Evolutionary conservation across 2,329 filamentous ascomycete genomes (phyloP), one percentile per base, ranked within the genome.

Genomic region (Penicillium oxalicum): DNA sequence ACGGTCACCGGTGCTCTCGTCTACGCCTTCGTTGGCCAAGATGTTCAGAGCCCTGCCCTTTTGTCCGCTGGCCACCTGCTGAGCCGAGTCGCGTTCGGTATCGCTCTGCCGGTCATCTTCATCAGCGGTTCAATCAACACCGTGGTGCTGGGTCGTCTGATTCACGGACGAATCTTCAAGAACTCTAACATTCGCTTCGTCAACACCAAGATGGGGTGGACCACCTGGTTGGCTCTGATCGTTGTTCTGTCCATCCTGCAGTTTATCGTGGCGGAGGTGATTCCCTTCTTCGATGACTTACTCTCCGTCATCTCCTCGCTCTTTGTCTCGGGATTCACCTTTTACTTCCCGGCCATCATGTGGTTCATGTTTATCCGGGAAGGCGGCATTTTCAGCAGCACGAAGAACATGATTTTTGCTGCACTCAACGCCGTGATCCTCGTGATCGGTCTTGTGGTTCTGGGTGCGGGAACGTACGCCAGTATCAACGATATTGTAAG

Each of bases 301-400:
- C 41, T 44, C 11, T 44, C 41, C 4, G 27, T 44, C 7, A 44
- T 44, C 33, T 44, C 41, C 9, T 44, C 41, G 33, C 41, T 44
- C 41, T 44, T 44, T 25, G 41, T 44, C 24, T 44, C 41, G 13
- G 41, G 41, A 18, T 44, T 44, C 33, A 44, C 41, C 41, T 44
- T 44, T 32, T 44, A 44, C 41, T 44, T 44, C 41, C 41, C 41
- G 8, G 41, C 41, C 11, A 36, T 44, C 32, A 44, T 44, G 41
- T 44, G 41, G 41, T 44, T 44, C 41, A 44, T 44, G 41, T 44
- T 44, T 9, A 44, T 44, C 24, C 41, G 41, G 2, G 33, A 44
- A 33, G 41, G 41, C 18, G 36, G 41, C 25, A 18, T 27, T 9
- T 44, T 44, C 33, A 26, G 24, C 25, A 26, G 24, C 25, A 36